These are phyloP conservation scores for Saturnispora saitoi DNA, from an alignment of 805 yeast genomes.

Conservation along the genomic window DNA sequence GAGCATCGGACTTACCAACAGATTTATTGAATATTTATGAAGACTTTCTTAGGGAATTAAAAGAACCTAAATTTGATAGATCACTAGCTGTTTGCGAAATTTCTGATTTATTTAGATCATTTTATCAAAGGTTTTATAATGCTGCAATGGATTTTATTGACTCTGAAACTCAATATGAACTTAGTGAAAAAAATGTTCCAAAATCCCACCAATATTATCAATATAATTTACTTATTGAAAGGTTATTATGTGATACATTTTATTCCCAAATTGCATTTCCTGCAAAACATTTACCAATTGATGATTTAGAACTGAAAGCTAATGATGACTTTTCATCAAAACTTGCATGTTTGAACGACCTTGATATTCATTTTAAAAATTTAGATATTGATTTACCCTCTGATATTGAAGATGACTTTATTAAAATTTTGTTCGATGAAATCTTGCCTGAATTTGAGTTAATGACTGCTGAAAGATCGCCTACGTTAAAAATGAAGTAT, in stretches of 20 bases:
- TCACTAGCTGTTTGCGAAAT: conserved; percentile 30
- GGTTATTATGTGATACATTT: conserved; percentile 27
- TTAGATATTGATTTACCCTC: conserved; percentile 26
- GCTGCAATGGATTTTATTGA: conserved; percentile 17
- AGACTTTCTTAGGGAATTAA: conserved; percentile 24
- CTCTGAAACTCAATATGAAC: conserved; percentile 17
- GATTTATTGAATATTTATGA: conserved; percentile 21
- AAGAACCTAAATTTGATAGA: conserved; percentile 30
- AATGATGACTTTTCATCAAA: conserved; percentile 23
- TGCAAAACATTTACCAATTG: conserved; percentile 22
- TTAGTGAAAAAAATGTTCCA: conserved; percentile 11
- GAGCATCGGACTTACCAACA: conserved; percentile 23
- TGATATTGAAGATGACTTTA: conserved; percentile 20
- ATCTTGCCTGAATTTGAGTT: conserved; percentile 27
- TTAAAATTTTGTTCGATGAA: conserved; percentile 15
- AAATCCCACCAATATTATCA: conserved; percentile 13
- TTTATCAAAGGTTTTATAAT: conserved; percentile 24
- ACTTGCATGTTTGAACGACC: conserved; percentile 19
- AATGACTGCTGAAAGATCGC: conserved; percentile 27
- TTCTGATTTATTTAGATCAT: conserved; percentile 28
- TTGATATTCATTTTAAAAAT: conserved; percentile 20
- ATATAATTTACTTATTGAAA: conserved; percentile 26
- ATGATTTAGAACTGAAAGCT: conserved; percentile 24
- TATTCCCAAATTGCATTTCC: conserved; percentile 29
- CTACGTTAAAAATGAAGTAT: conserved; percentile 28